These are phyloP conservation scores for Purshia tridentata DNA, from an alignment of 306 rosid genomes.

Conservation along the genomic window DNA sequence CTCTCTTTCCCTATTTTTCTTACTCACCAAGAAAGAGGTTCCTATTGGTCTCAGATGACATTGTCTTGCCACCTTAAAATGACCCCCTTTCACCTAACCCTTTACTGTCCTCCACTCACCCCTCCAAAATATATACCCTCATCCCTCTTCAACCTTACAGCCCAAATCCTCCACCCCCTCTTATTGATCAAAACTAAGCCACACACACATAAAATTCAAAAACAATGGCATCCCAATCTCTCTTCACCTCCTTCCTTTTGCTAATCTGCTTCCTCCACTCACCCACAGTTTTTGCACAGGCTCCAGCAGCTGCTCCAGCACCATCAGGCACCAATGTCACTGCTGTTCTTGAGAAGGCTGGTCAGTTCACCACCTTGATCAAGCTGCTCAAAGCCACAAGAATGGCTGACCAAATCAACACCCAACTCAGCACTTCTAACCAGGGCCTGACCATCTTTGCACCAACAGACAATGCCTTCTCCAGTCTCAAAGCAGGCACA, in stretches of 20 bases:
- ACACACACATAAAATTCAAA: background rate
- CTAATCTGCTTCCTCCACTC: conserved; percentile 11
- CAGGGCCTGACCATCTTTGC: conserved; percentile 92
- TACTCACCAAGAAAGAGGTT: conserved; percentile 15
- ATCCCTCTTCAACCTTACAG: conserved; percentile 3
- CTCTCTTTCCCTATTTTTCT: conserved; percentile 20
- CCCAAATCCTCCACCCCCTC: conserved; percentile 20
- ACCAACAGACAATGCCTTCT: conserved; percentile 80
- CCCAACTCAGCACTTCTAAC: conserved; percentile 74
- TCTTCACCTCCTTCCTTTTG: conserved; percentile 5
- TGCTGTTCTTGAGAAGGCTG: conserved; percentile 70
- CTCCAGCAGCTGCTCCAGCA: conserved; percentile 49
- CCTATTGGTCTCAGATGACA: conserved; percentile 27
- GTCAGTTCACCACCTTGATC: conserved; percentile 80
- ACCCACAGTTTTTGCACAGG: conserved; percentile 35
- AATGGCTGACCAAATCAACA: conserved; percentile 61
- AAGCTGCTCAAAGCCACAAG: conserved; percentile 64
- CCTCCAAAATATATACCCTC: conserved; percentile 21
- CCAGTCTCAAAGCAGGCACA: conserved; percentile 61
- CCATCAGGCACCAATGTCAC: conserved; percentile 71
- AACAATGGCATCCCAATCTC: conserved; percentile 17
- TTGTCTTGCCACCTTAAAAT: conserved; percentile 51
- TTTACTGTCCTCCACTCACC: conserved; percentile 8
- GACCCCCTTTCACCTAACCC: conserved; percentile 57
- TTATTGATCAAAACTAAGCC: background rate